Conservation (phyloP, 23 red algal species). For the Gracilaria caudata region DNA sequence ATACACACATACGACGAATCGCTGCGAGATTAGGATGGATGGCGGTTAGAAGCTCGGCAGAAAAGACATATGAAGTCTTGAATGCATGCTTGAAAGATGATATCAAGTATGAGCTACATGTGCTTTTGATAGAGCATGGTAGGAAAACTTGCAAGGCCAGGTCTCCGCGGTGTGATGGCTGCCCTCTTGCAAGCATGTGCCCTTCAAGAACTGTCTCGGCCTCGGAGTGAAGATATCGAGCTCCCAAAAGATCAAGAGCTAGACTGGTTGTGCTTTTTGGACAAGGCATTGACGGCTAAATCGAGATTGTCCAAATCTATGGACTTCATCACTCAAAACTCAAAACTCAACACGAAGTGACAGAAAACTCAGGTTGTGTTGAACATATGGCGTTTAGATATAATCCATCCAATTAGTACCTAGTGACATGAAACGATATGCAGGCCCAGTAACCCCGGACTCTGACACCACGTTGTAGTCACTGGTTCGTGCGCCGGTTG, state of each 20-base stretch:
- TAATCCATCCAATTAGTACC: no score
- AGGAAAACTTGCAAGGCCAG: slow-evolving; percentile 57
- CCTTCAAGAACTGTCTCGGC: background rate
- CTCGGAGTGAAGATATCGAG: background rate
- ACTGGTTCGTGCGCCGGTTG: no score
- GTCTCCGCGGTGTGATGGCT: slow-evolving; percentile 31
- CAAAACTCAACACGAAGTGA: no score
- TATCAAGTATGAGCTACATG: slow-evolving; percentile 70
- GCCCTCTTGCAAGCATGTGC: background rate
- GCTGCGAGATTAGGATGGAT: slow-evolving; percentile 80
- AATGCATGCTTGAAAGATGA: slow-evolving; percentile 50
- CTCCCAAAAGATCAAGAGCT: background rate
- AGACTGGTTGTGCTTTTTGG: no score
- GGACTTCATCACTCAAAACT: no score
- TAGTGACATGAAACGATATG: no score
- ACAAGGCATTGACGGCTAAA: no score
- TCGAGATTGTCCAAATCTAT: no score
- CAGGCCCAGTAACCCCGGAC: no score
- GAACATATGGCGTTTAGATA: no score
- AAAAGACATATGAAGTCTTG: slow-evolving; percentile 56
- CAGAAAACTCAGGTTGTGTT: no score
- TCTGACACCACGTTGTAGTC: no score
- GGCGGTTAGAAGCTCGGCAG: slow-evolving; percentile 15
- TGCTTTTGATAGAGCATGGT: slow-evolving; percentile 82
- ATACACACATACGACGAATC: slow-evolving; percentile 80